Percentiles rank a stretch among this genome's conserved stretches.
Conservation (phyloP, 2,329 filamentous ascomycete species). For the Chrysosporium keratinophilum region DNA sequence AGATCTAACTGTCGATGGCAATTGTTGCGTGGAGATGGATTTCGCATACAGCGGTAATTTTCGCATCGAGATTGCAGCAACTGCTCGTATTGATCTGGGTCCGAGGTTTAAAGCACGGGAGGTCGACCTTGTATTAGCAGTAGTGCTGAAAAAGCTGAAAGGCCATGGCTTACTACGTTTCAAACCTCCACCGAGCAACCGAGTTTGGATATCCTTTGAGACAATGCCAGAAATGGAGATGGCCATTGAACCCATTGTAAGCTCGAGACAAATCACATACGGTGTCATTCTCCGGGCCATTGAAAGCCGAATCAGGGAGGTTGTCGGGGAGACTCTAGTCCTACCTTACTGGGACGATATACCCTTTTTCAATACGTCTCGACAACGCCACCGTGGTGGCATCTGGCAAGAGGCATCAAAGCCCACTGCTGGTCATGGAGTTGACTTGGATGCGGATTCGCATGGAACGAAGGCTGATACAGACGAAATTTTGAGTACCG, state of each 20-base stretch:
- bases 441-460: constrained; percentile 24
- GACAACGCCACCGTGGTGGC: constrained; percentile 72
- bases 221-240: constrained; percentile 89
- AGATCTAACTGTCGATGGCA: constrained; percentile 82
- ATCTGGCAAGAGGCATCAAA: constrained; percentile 49
- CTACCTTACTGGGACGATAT: constrained; percentile 93
- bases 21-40: constrained; percentile 77
- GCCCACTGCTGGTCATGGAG: constrained; percentile 23
- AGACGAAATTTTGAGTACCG: constrained; percentile 22
- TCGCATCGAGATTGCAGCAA: constrained; percentile 81
- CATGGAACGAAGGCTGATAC: constrained; percentile 1
- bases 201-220: constrained; percentile 92
- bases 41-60: constrained; percentile 83
- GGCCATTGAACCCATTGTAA: constrained; percentile 90
- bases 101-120: constrained; percentile 79
- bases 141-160: constrained; percentile 72
- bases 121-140: constrained; percentile 78
- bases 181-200: constrained; percentile 90
- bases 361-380: constrained; percentile 73
- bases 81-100: constrained; percentile 82
- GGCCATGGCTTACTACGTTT: constrained; percentile 77
- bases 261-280: constrained; percentile 89
- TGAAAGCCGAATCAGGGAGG: constrained; percentile 87
- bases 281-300: constrained; percentile 84
- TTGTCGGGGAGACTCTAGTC: constrained; percentile 83